Evolutionary conservation across 2,329 filamentous ascomycete genomes (phyloP), one percentile per base, ranked within the genome.

Genomic region (Eurotiales sp.): DNA sequence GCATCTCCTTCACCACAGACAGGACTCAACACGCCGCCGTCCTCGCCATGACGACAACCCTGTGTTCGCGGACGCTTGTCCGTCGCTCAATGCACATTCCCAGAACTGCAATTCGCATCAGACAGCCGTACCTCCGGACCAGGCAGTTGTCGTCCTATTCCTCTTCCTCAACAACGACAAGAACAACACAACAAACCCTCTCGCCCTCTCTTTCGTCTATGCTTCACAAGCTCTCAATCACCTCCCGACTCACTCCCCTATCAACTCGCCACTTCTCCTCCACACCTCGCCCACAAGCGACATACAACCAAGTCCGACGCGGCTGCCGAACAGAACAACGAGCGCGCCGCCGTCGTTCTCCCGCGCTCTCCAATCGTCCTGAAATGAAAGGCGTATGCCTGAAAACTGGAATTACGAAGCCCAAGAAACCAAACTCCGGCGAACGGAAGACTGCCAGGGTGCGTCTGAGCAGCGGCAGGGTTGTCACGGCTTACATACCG

Each of bases 351-450:
- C 82, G 88, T 60, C 85, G 89, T 46, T 97, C 92, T 2, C 93
- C 93, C 0, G 91, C 92, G 19, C 81, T 99, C 49, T 79, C 79
- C 55, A 71, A 82, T 46, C 81, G 88, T 39, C 90, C 93, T 3
- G 83, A 87, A 66, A 85, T 96, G 74, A 97, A 97, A 77, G 93
- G 92, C 61, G 93, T 99, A 32, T 97, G 93, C 71, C 76, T 99
- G 58, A 91, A 95, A 69, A 93, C 97, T 55, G 90, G 89, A 64
- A 88, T 91, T 61, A 90, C 88, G 62, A 90, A 93, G 65, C 93
- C 93, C 51, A 99, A 99, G 84, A 99, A 99, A 75, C 93, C 93
- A 59, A 99, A 99, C 73, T 99, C 93, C 23, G 93, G 91, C 51
- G 90, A 97, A 79, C 81, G 93, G 57, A 99, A 99, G 78, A 93